phyloP scores from a whole-genome alignment of 129 eudicot species.

The Erigeron canadensis region DNA sequence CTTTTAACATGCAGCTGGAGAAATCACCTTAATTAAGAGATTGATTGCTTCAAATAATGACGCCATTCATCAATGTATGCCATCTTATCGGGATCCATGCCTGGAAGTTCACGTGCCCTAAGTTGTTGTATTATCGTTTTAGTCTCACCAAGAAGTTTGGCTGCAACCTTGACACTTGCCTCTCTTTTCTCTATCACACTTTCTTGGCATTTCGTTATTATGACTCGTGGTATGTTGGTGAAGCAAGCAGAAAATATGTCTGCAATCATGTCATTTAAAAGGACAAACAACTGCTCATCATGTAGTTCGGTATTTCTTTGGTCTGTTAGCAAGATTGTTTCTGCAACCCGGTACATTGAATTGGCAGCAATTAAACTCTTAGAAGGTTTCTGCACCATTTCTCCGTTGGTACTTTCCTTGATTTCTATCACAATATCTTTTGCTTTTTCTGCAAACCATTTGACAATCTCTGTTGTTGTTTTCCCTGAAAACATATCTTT shows the following conservation, averaged over 20 bases:
- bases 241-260: neutral
- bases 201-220: neutral
- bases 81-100: neutral
- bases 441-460: neutral
- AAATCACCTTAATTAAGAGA: neutral
- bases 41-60: neutral
- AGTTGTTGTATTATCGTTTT: neutral
- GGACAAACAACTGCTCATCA: neutral
- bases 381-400: neutral
- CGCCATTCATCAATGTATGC: constrained; percentile 1
- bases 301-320: neutral
- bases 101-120: neutral
- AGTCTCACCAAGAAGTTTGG: neutral
- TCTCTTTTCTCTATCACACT: neutral
- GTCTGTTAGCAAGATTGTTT: neutral
- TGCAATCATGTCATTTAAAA: neutral
- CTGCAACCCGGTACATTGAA: neutral
- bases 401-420: neutral
- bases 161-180: neutral
- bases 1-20: neutral
- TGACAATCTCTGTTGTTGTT: neutral
- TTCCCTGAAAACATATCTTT: neutral
- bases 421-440: neutral
- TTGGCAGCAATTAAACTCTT: neutral
- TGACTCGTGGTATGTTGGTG: neutral